Conservation (phyloP, 805 yeast species). For the Myxozyma kluyveri region DNA sequence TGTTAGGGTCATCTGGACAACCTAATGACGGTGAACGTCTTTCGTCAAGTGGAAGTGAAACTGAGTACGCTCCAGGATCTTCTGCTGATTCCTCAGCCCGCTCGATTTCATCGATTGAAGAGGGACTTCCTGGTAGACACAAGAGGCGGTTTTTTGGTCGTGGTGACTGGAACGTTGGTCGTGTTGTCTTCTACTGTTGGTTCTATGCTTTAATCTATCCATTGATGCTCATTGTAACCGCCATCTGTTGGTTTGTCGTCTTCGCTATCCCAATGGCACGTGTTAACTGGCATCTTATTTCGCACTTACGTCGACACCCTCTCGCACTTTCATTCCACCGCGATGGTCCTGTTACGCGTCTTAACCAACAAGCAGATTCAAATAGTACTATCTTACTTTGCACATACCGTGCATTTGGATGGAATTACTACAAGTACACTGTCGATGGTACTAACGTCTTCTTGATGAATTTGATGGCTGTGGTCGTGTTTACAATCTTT, state of each 20-base stretch:
- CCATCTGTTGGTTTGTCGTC: slow-evolving; percentile 75
- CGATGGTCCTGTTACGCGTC: slow-evolving; percentile 39
- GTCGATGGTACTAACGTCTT: slow-evolving; percentile 94
- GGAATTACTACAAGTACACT: slow-evolving; percentile 92
- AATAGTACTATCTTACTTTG: slow-evolving; percentile 65
- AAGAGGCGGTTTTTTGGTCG: slow-evolving; percentile 73
- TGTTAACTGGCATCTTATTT: slow-evolving; percentile 61
- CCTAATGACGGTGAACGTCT: slow-evolving; percentile 23
- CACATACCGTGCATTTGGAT: slow-evolving; percentile 88
- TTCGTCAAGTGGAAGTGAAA: background rate
- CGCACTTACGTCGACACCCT: slow-evolving; percentile 86
- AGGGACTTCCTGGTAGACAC: slow-evolving; percentile 7
- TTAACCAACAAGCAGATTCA: slow-evolving; percentile 30
- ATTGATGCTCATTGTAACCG: slow-evolving; percentile 51
- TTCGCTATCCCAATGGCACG: slow-evolving; percentile 94
- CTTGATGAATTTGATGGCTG: slow-evolving; percentile 74
- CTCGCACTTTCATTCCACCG: slow-evolving; percentile 66
- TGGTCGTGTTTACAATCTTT: slow-evolving; percentile 77
- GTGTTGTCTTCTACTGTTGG: slow-evolving; percentile 69
- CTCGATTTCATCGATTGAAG: slow-evolving; percentile 17
- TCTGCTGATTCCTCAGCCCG: background rate
- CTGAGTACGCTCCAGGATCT: background rate
- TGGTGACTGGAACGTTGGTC: slow-evolving; percentile 85
- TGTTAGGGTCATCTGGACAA: slow-evolving; percentile 21
- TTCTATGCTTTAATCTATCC: slow-evolving; percentile 75